Evolutionary conservation across 345 rosid species (phyloP).

Genomic region (Boechera stricta): DNA sequence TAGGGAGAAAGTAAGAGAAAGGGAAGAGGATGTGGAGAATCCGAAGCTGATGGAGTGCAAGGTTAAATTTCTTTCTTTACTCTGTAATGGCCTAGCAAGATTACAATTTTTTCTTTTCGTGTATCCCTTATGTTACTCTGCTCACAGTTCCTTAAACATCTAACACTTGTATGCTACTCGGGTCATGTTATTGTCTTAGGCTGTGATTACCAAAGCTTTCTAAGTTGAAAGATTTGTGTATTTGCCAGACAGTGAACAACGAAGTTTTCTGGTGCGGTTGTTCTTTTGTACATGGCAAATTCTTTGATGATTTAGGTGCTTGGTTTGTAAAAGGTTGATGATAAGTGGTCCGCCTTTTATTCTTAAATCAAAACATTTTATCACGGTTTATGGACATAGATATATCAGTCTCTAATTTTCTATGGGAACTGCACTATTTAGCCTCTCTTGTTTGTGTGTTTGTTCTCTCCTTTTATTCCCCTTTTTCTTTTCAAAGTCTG

Average conservation of each 20-base stretch:
- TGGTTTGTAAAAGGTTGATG: conserved; percentile 7
- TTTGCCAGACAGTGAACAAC: conserved; percentile 4
- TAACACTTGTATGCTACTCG: background rate
- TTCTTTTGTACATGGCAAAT: background rate
- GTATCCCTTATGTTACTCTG: background rate
- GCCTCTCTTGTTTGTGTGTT: background rate
- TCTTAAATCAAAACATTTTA: background rate
- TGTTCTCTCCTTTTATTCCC: background rate
- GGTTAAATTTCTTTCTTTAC: conserved; percentile 50
- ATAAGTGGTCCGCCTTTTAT: background rate
- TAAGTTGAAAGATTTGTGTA: background rate
- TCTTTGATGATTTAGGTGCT: conserved; percentile 15
- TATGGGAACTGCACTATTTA: background rate
- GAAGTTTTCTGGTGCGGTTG: background rate
- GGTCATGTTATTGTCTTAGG: background rate
- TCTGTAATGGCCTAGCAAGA: background rate
- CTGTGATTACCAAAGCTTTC: background rate
- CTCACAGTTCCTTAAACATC: background rate
- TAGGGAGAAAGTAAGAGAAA: conserved; percentile 67
- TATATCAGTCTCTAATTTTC: conserved; percentile 8
- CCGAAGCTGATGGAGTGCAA: conserved; percentile 81
- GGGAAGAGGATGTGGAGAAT: conserved; percentile 63
- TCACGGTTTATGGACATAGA: background rate
- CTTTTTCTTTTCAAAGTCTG: background rate
- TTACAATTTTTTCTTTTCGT: background rate